Percentiles rank a stretch among this genome's conserved stretches.
Evolutionary conservation across 768 basidiomycete species (phyloP).

Genomic region (Trametopsis cervina): DNA sequence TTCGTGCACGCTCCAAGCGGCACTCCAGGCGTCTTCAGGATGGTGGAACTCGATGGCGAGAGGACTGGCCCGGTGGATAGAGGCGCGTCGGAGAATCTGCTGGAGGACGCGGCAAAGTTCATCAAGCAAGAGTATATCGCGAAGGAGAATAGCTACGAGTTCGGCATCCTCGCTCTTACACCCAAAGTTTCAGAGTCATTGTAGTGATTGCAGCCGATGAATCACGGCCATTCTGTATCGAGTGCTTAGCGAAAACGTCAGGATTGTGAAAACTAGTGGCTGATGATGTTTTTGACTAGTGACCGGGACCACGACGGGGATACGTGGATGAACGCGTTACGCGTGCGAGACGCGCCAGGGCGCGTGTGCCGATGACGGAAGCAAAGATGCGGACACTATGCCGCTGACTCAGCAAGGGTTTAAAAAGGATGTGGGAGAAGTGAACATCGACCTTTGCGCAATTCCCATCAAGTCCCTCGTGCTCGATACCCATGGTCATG

Average conservation of each 20-base stretch:
- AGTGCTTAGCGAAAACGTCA: too few species aligned
- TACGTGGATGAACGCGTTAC: too few species aligned
- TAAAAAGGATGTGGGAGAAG: not conserved
- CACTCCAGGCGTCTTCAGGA: slow-evolving; percentile 31
- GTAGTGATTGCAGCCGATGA: too few species aligned
- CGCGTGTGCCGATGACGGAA: too few species aligned
- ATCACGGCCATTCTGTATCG: too few species aligned
- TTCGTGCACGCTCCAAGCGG: slow-evolving; percentile 65
- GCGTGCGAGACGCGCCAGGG: not conserved
- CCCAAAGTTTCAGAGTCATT: not conserved
- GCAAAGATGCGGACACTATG: too few species aligned
- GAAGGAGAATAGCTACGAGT: slow-evolving; percentile 41
- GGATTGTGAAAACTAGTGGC: too few species aligned
- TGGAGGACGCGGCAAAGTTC: slow-evolving; percentile 60
- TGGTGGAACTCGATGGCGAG: slow-evolving; percentile 83
- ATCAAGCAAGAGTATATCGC: slow-evolving; percentile 54
- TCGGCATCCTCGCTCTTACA: slow-evolving; percentile 59
- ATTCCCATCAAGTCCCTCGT: slow-evolving; percentile 20
- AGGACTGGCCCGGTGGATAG: slow-evolving; percentile 74
- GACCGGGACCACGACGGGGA: too few species aligned
- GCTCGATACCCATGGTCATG: slow-evolving; percentile 14
- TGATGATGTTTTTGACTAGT: too few species aligned
- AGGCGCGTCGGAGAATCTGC: slow-evolving; percentile 51
- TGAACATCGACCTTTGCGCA: slow-evolving; percentile 13
- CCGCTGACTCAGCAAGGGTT: too few species aligned